Conservation (phyloP, 164 flowering plant species). For the Liriodendron chinense region DNA sequence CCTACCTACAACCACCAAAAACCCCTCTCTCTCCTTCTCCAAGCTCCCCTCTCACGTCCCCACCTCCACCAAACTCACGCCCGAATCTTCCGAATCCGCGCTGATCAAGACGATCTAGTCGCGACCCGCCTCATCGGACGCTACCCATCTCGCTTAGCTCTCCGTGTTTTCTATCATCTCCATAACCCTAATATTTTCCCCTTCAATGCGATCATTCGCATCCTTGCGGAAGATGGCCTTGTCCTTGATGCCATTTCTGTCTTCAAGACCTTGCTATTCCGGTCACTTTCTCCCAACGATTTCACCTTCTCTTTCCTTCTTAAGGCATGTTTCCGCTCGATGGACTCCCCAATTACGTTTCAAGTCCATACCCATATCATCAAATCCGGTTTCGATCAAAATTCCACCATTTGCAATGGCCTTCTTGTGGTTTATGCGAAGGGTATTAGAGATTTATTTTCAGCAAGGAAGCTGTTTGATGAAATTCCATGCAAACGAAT, state of each 20-base stretch:
- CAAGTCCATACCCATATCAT: slow-evolving; percentile 44
- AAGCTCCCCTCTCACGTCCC: slow-evolving; percentile 34
- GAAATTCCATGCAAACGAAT: slow-evolving; percentile 46
- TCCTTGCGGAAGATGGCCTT: slow-evolving; percentile 36
- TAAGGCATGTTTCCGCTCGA: slow-evolving; percentile 40
- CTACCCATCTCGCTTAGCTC: slow-evolving; percentile 41
- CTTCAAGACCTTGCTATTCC: slow-evolving; percentile 30
- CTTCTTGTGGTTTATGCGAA: slow-evolving; percentile 45
- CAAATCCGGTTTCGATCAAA: slow-evolving; percentile 38
- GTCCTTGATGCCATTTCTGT: slow-evolving; percentile 25
- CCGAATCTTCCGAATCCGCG: slow-evolving; percentile 29
- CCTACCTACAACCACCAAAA: background rate
- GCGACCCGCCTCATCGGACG: slow-evolving; percentile 66
- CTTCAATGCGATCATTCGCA: slow-evolving; percentile 54
- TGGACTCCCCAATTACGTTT: slow-evolving; percentile 7
- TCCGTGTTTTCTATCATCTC: slow-evolving; percentile 38
- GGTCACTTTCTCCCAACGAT: slow-evolving; percentile 47
- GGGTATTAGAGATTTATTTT: slow-evolving; percentile 35
- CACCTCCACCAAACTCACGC: slow-evolving; percentile 68
- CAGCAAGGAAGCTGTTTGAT: slow-evolving; percentile 52
- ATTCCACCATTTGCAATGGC: slow-evolving; percentile 48
- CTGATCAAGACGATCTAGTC: slow-evolving; percentile 52
- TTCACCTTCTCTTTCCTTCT: slow-evolving; percentile 59
- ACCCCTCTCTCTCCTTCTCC: slow-evolving; percentile 38
- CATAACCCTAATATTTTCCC: slow-evolving; percentile 55